Percentiles rank a stretch among this genome's conserved stretches.
These are phyloP conservation scores for Vinca minor DNA, from an alignment of 257 asterid genomes.

Conservation along the genomic window DNA sequence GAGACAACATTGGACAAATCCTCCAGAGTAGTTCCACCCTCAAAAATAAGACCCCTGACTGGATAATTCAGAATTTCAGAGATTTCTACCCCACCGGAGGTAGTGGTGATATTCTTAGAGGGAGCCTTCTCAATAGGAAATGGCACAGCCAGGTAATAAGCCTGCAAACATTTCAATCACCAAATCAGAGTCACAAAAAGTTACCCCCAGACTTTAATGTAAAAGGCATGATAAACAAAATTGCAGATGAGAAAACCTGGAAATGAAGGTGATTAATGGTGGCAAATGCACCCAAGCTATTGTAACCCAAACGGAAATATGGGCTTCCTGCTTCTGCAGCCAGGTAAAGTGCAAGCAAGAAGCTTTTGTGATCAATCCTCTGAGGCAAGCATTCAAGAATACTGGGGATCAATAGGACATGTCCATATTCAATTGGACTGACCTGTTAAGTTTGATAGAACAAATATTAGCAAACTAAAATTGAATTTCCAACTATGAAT, in stretches of 20 bases:
- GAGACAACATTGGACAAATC: conserved; percentile 66
- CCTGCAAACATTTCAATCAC: conserved; percentile 13
- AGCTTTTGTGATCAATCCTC: conserved; percentile 69
- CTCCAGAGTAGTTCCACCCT: conserved; percentile 61
- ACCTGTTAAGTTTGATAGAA: conserved; percentile 66
- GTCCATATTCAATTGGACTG: conserved; percentile 95
- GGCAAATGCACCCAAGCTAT: conserved; percentile 97
- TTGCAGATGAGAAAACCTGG: conserved; percentile 29
- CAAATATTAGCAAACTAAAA: conserved; percentile 9
- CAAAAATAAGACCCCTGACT: conserved; percentile 71
- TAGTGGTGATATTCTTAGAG: conserved; percentile 39
- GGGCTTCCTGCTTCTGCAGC: conserved; percentile 83
- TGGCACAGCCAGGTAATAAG: conserved; percentile 32
- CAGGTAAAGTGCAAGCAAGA: conserved; percentile 77
- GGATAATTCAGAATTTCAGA: conserved; percentile 69
- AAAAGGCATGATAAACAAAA: background rate
- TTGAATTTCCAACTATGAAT: background rate
- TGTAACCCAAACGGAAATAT: conserved; percentile 88
- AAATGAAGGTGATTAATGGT: conserved; percentile 97
- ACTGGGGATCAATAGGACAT: conserved; percentile 79
- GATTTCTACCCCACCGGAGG: conserved; percentile 48
- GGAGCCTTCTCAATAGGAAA: conserved; percentile 34
- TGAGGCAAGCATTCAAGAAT: conserved; percentile 81
- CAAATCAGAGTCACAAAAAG: background rate
- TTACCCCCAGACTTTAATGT: background rate